Percentiles rank a stretch among this genome's conserved stretches.
Conservation (phyloP, 228 moss, liverwort and hornwort species). For the Sphagnum fallax region DNA sequence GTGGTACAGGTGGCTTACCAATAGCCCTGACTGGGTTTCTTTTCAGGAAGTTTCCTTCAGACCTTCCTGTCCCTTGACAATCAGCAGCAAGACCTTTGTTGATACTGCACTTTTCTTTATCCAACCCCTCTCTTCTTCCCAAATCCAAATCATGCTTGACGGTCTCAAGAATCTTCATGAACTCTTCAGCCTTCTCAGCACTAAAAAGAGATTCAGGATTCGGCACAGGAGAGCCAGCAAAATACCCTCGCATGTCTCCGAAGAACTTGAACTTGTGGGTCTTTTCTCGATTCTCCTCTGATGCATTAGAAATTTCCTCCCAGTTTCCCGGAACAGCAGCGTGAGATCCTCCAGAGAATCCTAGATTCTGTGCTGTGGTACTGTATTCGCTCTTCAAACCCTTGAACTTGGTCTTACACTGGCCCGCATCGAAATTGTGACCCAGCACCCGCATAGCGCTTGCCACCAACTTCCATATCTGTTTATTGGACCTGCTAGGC, state of each 20-base stretch:
- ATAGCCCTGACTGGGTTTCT: not conserved
- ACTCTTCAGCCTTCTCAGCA: constrained; percentile 3
- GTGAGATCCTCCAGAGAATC: not conserved
- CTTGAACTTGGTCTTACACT: constrained; percentile 9
- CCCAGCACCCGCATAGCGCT: not conserved
- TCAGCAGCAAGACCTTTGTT: not conserved
- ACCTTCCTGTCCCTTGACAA: not conserved
- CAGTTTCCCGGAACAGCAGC: not conserved
- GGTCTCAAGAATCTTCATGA: not conserved
- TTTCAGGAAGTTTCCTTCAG: constrained; percentile 1
- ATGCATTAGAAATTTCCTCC: not conserved
- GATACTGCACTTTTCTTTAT: constrained; percentile 3
- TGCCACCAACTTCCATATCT: constrained; percentile 6
- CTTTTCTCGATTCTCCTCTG: constrained; percentile 3
- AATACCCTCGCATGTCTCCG: constrained; percentile 6
- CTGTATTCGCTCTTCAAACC: constrained; percentile 3
- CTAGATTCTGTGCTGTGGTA: not conserved
- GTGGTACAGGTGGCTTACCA: not conserved
- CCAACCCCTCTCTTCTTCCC: not conserved
- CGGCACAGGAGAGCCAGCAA: not conserved
- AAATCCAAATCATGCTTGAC: not conserved
- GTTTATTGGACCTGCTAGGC: constrained; percentile 6
- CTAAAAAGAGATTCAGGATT: not conserved
- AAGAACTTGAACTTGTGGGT: constrained; percentile 3
- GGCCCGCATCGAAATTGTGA: constrained; percentile 5